Base-by-base conservation (phyloP, 495 filamentous ascomycete species). In the Recurvomyces mirabilis region DNA sequence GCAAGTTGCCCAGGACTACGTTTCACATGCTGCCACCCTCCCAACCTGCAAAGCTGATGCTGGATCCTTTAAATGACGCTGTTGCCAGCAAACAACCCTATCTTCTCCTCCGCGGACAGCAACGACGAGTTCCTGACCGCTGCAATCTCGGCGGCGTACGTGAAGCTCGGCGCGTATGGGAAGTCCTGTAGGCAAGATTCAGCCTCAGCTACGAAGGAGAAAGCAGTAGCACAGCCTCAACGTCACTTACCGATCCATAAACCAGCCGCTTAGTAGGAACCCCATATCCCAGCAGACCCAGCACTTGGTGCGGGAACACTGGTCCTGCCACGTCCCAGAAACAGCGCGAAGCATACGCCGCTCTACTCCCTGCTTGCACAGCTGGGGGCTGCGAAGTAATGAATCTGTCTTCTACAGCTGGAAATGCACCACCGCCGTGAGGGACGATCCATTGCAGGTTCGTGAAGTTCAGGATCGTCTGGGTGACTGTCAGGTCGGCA, bases 401-500 rank as follows among this genome's bases (percentile, higher is more conserved):
- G 33, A 59, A 59, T 1, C 56, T 40, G 34, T 59, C 56, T n/a
- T 42, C 29, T 15, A 59, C 46, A 31, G 43, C 39, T 1, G 56
- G 56, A 37, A 59, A 59, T 1, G 53, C 44, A 28, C 56, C 56
- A 1, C 52, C 56, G n/a, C 49, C 56, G 38, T 59, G 56, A 10
- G 56, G 52, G 17, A 59, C 38, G 1, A 51, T 26, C 45, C 46
- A 59, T 17, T 53, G 43, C 4, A 59, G 46, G 4, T 39, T 45
- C 17, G 56, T 53, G 43, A 47, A 56, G 37, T 49, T 40, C 28
- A 48, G 18, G 25, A 59, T 55, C 0, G 56, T 59, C 13, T 43
- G 36, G 5, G 31, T 36, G 13, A 53, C 50, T 4, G 56, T 56
- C n/a, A 59, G 54, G 12, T 36, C 40, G 18, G 46, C 50, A 11